Percentiles rank a stretch among this genome's conserved stretches.
phyloP scores from a whole-genome alignment of 306 rosid genomes.

The Quercus berberidifolia region DNA sequence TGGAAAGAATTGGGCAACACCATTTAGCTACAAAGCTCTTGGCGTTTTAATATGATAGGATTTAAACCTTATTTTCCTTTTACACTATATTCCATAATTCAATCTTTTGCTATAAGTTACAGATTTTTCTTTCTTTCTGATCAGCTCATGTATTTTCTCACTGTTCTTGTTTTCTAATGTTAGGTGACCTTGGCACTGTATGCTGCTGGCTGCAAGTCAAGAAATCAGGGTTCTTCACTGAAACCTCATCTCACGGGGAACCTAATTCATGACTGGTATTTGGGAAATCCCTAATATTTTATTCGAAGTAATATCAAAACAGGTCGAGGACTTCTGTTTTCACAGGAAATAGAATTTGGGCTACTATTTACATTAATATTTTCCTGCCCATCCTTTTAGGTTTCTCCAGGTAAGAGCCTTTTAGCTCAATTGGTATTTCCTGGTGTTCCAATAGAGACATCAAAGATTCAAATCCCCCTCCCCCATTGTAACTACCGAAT shows the following conservation, averaged over 20 bases:
- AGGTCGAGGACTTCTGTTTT: not conserved
- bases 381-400: not conserved
- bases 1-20: no score
- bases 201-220: slow-evolving; percentile 67
- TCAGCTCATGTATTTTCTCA: slow-evolving; percentile 8
- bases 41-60: no score
- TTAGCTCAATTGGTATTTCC: no score
- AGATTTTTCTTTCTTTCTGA: slow-evolving; percentile 4
- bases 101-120: not conserved
- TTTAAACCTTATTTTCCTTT: no score
- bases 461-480: no score
- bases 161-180: slow-evolving; percentile 26
- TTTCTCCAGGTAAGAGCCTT: not conserved
- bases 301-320: not conserved
- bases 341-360: not conserved
- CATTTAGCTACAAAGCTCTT: no score
- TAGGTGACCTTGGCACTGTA: slow-evolving; percentile 67
- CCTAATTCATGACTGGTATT: slow-evolving; percentile 81
- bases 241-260: slow-evolving; percentile 72
- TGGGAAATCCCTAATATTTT: slow-evolving; percentile 7
- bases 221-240: slow-evolving; percentile 62
- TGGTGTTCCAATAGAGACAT: no score
- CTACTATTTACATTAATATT: not conserved
- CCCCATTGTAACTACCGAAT: no score
- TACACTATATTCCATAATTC: no score